Conservation (phyloP, 768 basidiomycete genomes). For the Boletus rubescentipes region DNA sequence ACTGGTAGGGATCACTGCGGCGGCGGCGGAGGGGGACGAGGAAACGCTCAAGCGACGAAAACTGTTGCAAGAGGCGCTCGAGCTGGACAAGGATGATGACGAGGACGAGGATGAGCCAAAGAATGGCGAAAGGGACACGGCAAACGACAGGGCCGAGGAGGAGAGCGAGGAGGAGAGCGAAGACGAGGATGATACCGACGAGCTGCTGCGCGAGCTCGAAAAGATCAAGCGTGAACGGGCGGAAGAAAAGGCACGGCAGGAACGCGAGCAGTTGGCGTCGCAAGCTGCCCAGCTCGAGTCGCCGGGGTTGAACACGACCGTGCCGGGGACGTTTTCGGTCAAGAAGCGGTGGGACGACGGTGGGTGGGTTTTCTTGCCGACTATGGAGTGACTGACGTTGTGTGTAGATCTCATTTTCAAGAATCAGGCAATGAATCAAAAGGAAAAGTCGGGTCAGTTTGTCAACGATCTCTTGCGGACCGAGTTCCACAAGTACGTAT, state of each 20-base stretch:
- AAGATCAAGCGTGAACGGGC: slow-evolving; percentile 97
- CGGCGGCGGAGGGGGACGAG: slow-evolving; percentile 57
- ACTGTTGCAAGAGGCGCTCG: slow-evolving; percentile 80
- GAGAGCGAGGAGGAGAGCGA: slow-evolving; percentile 59
- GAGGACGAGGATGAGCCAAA: slow-evolving; percentile 51
- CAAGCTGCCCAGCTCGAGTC: slow-evolving; percentile 68
- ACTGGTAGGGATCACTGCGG: slow-evolving; percentile 30
- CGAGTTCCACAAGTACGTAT: slow-evolving; percentile 85
- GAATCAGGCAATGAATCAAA: slow-evolving; percentile 83
- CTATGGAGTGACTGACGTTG: not conserved
- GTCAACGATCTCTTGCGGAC: slow-evolving; percentile 95
- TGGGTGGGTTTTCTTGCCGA: slow-evolving; percentile 34
- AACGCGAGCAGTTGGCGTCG: slow-evolving; percentile 67
- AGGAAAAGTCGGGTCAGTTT: slow-evolving; percentile 72
- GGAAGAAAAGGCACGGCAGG: slow-evolving; percentile 84
- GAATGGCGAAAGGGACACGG: slow-evolving; percentile 36
- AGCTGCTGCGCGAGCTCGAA: slow-evolving; percentile 93
- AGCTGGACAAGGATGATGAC: slow-evolving; percentile 85
- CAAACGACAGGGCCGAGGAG: slow-evolving; percentile 32
- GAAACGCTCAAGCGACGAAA: slow-evolving; percentile 80
- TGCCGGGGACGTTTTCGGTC: slow-evolving; percentile 83
- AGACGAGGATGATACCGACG: slow-evolving; percentile 74
- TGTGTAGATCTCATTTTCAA: slow-evolving; percentile 93
- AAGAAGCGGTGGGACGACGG: slow-evolving; percentile 96
- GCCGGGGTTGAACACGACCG: slow-evolving; percentile 70